Conservation (phyloP, 768 basidiomycete genomes). For the Serendipita vermifera region DNA sequence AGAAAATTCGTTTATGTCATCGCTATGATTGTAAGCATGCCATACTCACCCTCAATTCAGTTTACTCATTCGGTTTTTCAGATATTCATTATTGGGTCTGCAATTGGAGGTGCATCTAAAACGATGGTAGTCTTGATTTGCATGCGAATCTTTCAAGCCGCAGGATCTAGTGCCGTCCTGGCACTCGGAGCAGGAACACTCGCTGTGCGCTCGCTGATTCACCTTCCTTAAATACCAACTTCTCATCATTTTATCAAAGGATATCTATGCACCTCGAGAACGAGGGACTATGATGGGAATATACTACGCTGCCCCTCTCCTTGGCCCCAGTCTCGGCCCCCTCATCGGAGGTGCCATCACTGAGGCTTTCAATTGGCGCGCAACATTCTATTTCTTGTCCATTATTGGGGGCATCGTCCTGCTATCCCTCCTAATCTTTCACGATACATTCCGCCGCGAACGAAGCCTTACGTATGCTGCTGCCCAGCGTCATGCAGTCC, state of each 20-base stretch:
- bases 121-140: slow-evolving; percentile 19
- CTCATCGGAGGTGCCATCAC: slow-evolving; percentile 59
- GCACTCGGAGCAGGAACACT: slow-evolving; percentile 65
- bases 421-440: slow-evolving; percentile 54
- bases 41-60: not conserved
- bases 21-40: slow-evolving; percentile 15
- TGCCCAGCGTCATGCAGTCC: slow-evolving; percentile 34
- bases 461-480: slow-evolving; percentile 70
- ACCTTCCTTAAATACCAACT: too few relatives aligned
- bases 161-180: slow-evolving; percentile 51
- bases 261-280: slow-evolving; percentile 62
- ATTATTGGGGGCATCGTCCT: slow-evolving; percentile 44
- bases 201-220: slow-evolving; percentile 25
- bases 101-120: slow-evolving; percentile 12
- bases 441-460: slow-evolving; percentile 72
- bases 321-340: slow-evolving; percentile 58
- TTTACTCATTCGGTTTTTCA: slow-evolving; percentile 9
- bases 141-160: slow-evolving; percentile 19
- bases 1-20: slow-evolving; percentile 34
- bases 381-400: slow-evolving; percentile 70
- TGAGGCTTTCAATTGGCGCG: slow-evolving; percentile 59
- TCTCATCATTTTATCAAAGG: too few relatives aligned
- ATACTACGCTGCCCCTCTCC: slow-evolving; percentile 65
- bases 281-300: slow-evolving; percentile 69
- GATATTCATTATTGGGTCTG: slow-evolving; percentile 17